A percentile compares a stretch with the other conserved stretches of the same genome.
Evolutionary conservation across 1,139 yeast species (phyloP).

Genomic region (Starmera stellimalicola): DNA sequence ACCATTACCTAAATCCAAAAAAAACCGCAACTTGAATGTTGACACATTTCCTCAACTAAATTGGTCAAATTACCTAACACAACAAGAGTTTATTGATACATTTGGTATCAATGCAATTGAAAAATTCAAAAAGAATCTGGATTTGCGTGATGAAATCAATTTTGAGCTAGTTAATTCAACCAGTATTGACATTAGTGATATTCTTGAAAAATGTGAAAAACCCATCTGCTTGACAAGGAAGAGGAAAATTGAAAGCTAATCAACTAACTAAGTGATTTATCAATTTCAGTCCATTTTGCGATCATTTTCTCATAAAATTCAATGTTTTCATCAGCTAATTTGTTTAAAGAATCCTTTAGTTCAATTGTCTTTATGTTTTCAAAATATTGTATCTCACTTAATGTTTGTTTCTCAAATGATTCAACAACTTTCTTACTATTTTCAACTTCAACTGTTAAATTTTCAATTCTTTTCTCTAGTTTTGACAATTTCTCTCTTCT

Average conservation of each 20-base stretch:
- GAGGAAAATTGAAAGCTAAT: conserved; percentile 1
- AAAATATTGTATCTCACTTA: conserved; percentile 72
- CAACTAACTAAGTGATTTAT: conserved; percentile 27
- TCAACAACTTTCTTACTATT: conserved; percentile 65
- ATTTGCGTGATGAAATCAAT: conserved; percentile 18
- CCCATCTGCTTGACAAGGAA: conserved; percentile 9
- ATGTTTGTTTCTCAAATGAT: conserved; percentile 53
- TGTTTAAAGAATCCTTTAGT: conserved; percentile 58
- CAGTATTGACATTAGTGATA: conserved; percentile 14
- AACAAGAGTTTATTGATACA: conserved; percentile 34
- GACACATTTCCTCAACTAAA: conserved; percentile 52
- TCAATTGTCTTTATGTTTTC: conserved; percentile 75
- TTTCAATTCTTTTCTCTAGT: conserved; percentile 47
- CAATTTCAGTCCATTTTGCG: conserved; percentile 62
- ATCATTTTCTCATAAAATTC: conserved; percentile 65
- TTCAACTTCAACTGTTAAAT: conserved; percentile 47
- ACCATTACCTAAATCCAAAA: conserved; percentile 71
- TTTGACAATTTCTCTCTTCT: conserved; percentile 42
- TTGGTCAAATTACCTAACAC: conserved; percentile 37
- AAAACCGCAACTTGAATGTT: conserved; percentile 62
- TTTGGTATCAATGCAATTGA: conserved; percentile 37
- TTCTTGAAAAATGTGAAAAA: conserved; percentile 12
- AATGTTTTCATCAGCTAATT: conserved; percentile 69
- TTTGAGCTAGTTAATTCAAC: conserved; percentile 19
- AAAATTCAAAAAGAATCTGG: conserved; percentile 22